Base-by-base conservation (phyloP, 2,329 filamentous ascomycete genomes). In the Beauveria varroae region DNA sequence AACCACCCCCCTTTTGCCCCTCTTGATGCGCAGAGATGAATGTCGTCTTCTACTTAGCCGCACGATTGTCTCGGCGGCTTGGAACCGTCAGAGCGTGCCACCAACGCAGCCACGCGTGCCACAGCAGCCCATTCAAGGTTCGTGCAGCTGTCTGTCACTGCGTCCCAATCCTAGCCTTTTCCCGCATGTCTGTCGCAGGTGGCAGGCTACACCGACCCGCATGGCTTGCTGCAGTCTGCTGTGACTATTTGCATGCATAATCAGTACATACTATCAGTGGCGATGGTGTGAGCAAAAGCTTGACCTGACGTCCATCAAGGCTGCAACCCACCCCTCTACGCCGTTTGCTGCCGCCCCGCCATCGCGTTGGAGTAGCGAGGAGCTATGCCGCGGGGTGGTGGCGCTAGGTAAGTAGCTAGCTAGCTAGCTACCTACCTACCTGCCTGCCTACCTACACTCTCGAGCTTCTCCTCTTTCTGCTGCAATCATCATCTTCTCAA, bases 331-430 rank as follows among this genome's bases (percentile, higher is more conserved):
- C n/a, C 22, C 34, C 2, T 43, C 26, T 41, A 46, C 30, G 55
- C 55, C 44, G 55, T 57, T 57, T 57, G 54, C 54, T 47, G 51
- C 26, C 14, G 44, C 55, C 55, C 55, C 55, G 55, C 55, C 30
- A 26, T 24, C 44, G 26, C 18, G 55, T 57, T 57, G 55, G 55
- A 20, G 55, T 41, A 57, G 34, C 30, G 20, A 37, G 30, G 4
- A 34, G 12, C 30, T 14, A 34, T 34, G 30, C 6, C 34, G 34
- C 14, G 34, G 34, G 34, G 34, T 37, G 34, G 34, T 37, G 34
- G 34, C 34, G 34, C 34, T 34, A 34, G 28, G 28, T n/a, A 30
- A 8, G 8, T 28, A 28, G 26, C 5, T 28, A 28, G 4, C 26
- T 28, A 30, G 30, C 3, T 37, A 14, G 12, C 34, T 34, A 34